Evolutionary conservation across 2,329 filamentous ascomycete genomes (phyloP).

Genomic region (Chaetomiaceae sp.): DNA sequence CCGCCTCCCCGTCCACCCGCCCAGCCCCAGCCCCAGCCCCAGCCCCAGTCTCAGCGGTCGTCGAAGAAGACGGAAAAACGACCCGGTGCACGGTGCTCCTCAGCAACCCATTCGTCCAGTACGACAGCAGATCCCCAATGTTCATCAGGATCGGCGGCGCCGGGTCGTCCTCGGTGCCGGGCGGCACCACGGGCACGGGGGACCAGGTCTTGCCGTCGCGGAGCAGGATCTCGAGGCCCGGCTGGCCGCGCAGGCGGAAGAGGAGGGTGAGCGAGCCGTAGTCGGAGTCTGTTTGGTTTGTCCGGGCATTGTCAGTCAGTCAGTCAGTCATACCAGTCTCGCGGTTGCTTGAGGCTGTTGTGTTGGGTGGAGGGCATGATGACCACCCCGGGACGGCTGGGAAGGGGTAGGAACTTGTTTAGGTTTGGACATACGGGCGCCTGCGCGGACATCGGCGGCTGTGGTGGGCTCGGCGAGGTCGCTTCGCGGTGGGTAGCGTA

Average conservation of each 20-base stretch:
- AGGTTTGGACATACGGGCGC: no score
- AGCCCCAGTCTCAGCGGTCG: neutral
- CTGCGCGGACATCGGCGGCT: slow-evolving; percentile 69
- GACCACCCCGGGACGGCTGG: no score
- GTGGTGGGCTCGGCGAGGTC: slow-evolving; percentile 28
- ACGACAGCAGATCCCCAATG: slow-evolving; percentile 65
- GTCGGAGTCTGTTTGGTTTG: no score
- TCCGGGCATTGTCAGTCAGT: no score
- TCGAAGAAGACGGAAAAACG: slow-evolving; percentile 52
- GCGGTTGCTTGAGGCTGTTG: no score
- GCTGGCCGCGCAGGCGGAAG: slow-evolving; percentile 80
- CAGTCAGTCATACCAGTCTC: no score
- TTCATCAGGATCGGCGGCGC: slow-evolving; percentile 77
- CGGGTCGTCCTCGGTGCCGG: slow-evolving; percentile 53
- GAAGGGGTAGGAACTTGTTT: no score
- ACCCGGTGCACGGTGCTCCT: slow-evolving; percentile 88
- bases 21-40: slow-evolving; percentile 29
- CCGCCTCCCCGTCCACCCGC: slow-evolving; percentile 41
- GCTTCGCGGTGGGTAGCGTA: slow-evolving; percentile 63
- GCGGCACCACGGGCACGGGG: slow-evolving; percentile 63
- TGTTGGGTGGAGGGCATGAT: no score
- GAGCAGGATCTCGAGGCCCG: slow-evolving; percentile 78
- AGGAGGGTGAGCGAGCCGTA: slow-evolving; percentile 71
- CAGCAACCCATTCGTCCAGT: slow-evolving; percentile 87
- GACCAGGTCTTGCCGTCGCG: slow-evolving; percentile 50